Base-by-base conservation (phyloP, 331 rosid species). In the Malus hybrid region DNA sequence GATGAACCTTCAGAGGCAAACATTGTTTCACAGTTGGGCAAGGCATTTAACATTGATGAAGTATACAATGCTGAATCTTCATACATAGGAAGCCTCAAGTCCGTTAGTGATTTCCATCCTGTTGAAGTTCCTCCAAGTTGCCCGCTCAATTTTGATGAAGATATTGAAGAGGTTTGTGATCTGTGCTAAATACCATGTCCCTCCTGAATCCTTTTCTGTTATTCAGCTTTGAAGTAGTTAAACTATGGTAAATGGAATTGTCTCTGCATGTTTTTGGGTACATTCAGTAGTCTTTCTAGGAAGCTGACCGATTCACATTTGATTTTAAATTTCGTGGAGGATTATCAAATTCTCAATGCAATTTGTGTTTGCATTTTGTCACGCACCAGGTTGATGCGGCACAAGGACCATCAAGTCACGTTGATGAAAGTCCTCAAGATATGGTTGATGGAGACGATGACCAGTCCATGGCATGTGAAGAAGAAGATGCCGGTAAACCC, bases 1-100 rank as follows among this genome's bases (percentile, higher is more conserved):
- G 90, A 69, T 62, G 91, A 88, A 69, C 87, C 87, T 80, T 82
- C 90, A 6, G 99, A 92, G 77, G 87, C 89, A 59, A 88, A 70
- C 75, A 88, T 95, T 42, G 93, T 90, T 70, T 64, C 87, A 0
- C 91, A 88, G 85, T 84, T 95, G 63, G 86, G 91, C 7, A 89
- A 89, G 78, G 97, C 85, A 78, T 92, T 92, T 72, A 89, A 88
- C 75, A 66, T 95, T 44, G 93, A 89, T 10, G 97, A 90, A 72
- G 92, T 92, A 69, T 95, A 92, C 84, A 85, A 76, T 11, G 83
- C 79, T 68, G 99, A 95, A 88, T 74, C 90, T 67, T 89, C 98
- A n/a, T 90, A 83, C 83, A 92, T 95, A 4, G 98, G 98, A 73
- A 89, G 91, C 88, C 98, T 95, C 79, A 92, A 89, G 83, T 79